These are phyloP conservation scores for Magnusiomyces sp. DNA, from an alignment of 1,139 yeast species.

Conservation along the genomic window DNA sequence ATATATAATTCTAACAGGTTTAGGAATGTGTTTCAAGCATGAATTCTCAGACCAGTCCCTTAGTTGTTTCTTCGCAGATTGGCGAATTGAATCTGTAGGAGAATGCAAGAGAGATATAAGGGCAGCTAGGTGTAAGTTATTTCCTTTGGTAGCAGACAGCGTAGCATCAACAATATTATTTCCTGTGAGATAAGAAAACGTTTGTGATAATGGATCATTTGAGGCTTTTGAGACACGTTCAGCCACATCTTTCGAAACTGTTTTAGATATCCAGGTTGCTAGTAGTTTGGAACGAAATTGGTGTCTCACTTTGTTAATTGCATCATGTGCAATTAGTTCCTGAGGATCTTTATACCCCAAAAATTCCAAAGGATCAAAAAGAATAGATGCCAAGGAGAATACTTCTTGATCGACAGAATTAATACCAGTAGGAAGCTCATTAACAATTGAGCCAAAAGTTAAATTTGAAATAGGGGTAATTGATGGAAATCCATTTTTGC, in stretches of 20 bases:
- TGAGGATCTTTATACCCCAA: conserved; percentile 23
- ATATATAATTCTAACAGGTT: conserved; percentile 47
- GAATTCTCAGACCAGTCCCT: conserved; percentile 51
- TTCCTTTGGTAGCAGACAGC: conserved; percentile 46
- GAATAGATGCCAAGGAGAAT: conserved; percentile 49
- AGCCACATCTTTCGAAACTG: conserved; percentile 43
- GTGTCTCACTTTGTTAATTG: conserved; percentile 31
- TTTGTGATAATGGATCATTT: conserved; percentile 39
- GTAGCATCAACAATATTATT: conserved; percentile 59
- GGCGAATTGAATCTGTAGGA: conserved; percentile 42
- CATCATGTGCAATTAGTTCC: conserved; percentile 22
- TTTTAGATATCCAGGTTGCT: conserved; percentile 50
- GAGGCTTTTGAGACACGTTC: conserved; percentile 16
- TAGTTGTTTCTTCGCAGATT: conserved; percentile 53
- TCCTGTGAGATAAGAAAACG: conserved; percentile 46
- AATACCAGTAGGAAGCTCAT: conserved; percentile 6
- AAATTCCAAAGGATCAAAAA: conserved; percentile 42
- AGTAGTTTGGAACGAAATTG: conserved; percentile 40
- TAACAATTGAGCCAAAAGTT: conserved; percentile 16
- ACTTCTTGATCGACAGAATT: conserved; percentile 15
- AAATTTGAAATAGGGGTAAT: conserved; percentile 15
- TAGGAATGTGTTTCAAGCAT: conserved; percentile 41
- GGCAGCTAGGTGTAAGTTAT: conserved; percentile 61
- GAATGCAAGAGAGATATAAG: conserved; percentile 66
- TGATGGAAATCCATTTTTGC: conserved; percentile 19